Base-by-base conservation (phyloP, 306 rosid species). In the Vicia villosa region DNA sequence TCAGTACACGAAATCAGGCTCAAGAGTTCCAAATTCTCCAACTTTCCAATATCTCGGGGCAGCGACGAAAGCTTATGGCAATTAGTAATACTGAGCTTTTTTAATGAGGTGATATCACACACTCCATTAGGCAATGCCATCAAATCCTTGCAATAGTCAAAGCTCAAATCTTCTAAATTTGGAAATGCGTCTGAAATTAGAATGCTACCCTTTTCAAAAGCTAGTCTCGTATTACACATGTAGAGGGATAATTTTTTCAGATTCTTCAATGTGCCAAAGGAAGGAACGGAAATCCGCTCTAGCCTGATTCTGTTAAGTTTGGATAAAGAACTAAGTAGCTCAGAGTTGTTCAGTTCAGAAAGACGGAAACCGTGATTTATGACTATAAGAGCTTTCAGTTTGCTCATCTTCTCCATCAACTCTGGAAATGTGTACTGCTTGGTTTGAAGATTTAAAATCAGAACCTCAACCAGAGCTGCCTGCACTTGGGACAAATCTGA, bases 1-100 rank as follows among this genome's bases (percentile, higher is more conserved):
- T 76, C 83, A 43, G 83, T 79, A 42, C 96, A 89, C 2, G 88
- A 89, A 58, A 72, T 81, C 57, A 91, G 84, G 75, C 88, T 79
- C 20, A 91, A 38, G 2, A 66, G 62, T 74, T 82, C 81, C 75
- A 91, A 67, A 70, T 82, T 80, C 21, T 3, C 64, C 47, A 86
- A 55, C 46, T 80, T 73, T 19, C 85, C 87, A 17, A 86, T 69
- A 6, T 70, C 83, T 64, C 60, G 67, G 0, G 91, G 91, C 34
- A 91, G 64, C 7, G 63, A 22, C 26, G 52, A 34, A 47, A 91
- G 75, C 58, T 74, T 87, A 40, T 83, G 86, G 62, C 89, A 91
- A 60, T 86, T 83, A 3, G 97, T 72, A 24, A 86, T 34, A n/a
- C 82, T 79, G 6, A 91, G 82, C 78, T 72, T 86, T 76, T 77